Base-by-base conservation (phyloP, 495 filamentous ascomycete genomes). In the Aspergillus steynii region DNA sequence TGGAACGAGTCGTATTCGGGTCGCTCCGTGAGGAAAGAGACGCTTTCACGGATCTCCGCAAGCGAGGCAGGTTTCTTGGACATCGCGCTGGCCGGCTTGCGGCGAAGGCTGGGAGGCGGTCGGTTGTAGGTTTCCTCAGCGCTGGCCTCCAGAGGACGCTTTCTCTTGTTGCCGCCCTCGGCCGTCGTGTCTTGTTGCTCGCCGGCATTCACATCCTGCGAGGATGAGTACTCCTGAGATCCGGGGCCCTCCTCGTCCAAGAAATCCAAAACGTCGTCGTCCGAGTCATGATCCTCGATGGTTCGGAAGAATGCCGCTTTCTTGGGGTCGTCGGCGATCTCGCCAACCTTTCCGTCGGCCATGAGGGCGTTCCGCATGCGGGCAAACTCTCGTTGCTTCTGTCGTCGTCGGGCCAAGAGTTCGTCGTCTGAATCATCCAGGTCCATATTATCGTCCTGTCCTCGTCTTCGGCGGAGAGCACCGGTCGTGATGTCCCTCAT, bases 401-500 rank as follows among this genome's bases (percentile, higher is more conserved):
- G 84, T 6, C 92, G 84, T 32, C 90, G 86, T 49, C 88, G 84
- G 29, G 90, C 87, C 65, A 90, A 84, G 2, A 83, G 87, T 53
- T 91, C 90, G 68, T 97, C 94, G 47, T 96, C 93, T 4, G 89
- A 90, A 68, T 97, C 93, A 9, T 89, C 90, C 26, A 96, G 83
- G 61, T 96, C 92, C 52, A 89, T 79, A 50, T 90, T 85, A 69
- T 89, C 89, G 61, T 88, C 86, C 28, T 82, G 86, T 53, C 85
- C 87, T 49, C 89, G 84, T 65, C 92, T 90, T 50, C 90, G 88
- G 8, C 95, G 88, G 20, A 98, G 81, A 65, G 84, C 85, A 46
- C 95, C 95, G 7, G 87, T 93, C 5, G 90, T 93, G 69, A 99
- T 87, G 70, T 98, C 96, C 64, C 88, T 92, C 76, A 93, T 91